Evolutionary conservation across 306 rosid species (phyloP).

Genomic region (Rosa rugosa): DNA sequence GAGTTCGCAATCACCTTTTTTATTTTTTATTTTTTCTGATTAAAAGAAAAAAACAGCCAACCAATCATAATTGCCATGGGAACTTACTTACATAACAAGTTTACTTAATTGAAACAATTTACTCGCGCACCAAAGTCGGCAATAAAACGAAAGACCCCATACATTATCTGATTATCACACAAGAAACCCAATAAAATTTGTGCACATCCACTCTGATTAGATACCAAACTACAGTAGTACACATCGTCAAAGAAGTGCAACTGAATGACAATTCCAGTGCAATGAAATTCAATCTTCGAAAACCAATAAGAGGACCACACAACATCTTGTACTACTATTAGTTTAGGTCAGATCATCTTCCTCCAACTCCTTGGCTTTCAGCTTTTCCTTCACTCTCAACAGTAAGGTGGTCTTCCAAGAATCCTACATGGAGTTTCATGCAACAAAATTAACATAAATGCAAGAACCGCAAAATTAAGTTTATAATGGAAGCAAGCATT

Average conservation of each 20-base stretch:
- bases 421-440: slow-evolving; percentile 53
- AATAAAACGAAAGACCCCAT: background rate
- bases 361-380: slow-evolving; percentile 95
- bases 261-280: slow-evolving; percentile 26
- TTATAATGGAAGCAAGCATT: background rate
- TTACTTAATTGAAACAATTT: background rate
- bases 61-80: background rate
- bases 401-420: slow-evolving; percentile 95
- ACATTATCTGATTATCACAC: slow-evolving; percentile 2
- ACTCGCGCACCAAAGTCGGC: background rate
- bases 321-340: slow-evolving; percentile 3
- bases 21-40: too few species aligned
- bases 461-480: background rate
- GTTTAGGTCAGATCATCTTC: slow-evolving; percentile 91
- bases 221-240: slow-evolving; percentile 38
- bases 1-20: background rate
- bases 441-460: background rate
- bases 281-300: slow-evolving; percentile 37
- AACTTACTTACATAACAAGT: background rate
- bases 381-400: slow-evolving; percentile 93
- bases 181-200: background rate
- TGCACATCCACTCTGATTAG: slow-evolving; percentile 22
- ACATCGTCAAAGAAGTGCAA: slow-evolving; percentile 26
- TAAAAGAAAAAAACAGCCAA: background rate
- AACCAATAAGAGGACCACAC: slow-evolving; percentile 31